A percentile compares a stretch with the other conserved stretches of the same genome.
These are phyloP conservation scores for Strobilomyces confusus DNA, from an alignment of 768 basidiomycete species.

Conservation along the genomic window DNA sequence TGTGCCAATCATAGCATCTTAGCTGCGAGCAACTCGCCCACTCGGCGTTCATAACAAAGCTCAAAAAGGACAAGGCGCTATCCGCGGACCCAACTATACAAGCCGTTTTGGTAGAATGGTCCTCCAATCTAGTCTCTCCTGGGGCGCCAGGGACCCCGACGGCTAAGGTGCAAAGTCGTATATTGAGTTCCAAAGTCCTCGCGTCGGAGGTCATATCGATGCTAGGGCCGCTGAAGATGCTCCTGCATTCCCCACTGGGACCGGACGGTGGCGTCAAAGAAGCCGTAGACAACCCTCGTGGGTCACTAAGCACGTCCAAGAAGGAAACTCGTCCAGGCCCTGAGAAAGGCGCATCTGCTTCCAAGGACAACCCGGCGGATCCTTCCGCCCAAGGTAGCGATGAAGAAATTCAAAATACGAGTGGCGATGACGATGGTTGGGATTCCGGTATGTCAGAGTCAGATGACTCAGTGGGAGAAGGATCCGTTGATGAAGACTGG, in stretches of 20 bases:
- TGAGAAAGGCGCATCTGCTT: not conserved
- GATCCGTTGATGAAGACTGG: slow-evolving; percentile 22
- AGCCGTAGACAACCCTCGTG: slow-evolving; percentile 15
- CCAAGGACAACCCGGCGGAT: not conserved
- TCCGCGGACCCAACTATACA: slow-evolving; percentile 46
- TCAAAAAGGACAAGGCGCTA: slow-evolving; percentile 68
- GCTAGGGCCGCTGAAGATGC: slow-evolving; percentile 45
- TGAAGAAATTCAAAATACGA: slow-evolving; percentile 22
- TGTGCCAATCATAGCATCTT: slow-evolving; percentile 41
- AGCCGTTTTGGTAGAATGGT: slow-evolving; percentile 45
- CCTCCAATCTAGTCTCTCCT: slow-evolving; percentile 30
- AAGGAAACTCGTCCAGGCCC: not conserved
- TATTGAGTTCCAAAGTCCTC: slow-evolving; percentile 75
- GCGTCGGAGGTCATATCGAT: slow-evolving; percentile 53
- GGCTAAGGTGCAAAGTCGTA: slow-evolving; percentile 63
- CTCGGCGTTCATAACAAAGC: slow-evolving; percentile 64
- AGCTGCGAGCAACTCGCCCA: slow-evolving; percentile 56
- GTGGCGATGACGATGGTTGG: slow-evolving; percentile 30
- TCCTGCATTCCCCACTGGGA: slow-evolving; percentile 34
- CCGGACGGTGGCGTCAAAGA: slow-evolving; percentile 13
- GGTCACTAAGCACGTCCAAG: slow-evolving; percentile 4
- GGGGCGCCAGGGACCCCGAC: slow-evolving; percentile 39
- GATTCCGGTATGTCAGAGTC: slow-evolving; percentile 39
- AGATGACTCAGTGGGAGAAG: slow-evolving; percentile 37
- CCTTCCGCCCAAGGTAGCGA: slow-evolving; percentile 11